Evolutionary conservation across 129 eudicot genomes (phyloP).

Genomic region (Solidago caesia): DNA sequence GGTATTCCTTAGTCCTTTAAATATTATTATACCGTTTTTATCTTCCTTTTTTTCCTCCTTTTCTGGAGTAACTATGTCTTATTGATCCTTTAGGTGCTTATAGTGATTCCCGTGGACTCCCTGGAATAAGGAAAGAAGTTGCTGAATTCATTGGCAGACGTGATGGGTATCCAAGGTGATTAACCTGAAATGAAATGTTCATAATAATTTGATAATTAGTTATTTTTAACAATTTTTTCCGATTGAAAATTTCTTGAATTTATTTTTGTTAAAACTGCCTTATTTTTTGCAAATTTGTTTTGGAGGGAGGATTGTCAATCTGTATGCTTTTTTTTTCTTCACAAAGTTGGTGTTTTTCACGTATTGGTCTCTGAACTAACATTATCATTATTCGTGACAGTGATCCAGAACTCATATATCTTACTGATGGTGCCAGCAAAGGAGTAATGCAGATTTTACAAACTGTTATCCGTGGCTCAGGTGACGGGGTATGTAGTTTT

Average conservation of each 20-base stretch:
- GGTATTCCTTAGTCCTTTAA: conserved; percentile 43
- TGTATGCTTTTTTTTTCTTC: background rate
- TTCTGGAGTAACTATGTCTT: conserved; percentile 12
- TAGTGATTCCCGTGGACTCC: conserved; percentile 98
- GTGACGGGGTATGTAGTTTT: conserved; percentile 71
- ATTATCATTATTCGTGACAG: conserved; percentile 41
- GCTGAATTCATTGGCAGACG: conserved; percentile 93
- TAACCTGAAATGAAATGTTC: background rate
- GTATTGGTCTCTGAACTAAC: conserved; percentile 9
- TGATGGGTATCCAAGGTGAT: conserved; percentile 98
- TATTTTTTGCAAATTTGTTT: conserved; percentile 2
- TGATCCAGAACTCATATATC: conserved; percentile 95
- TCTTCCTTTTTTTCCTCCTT: background rate
- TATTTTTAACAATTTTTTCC: background rate
- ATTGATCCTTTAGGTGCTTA: conserved; percentile 70
- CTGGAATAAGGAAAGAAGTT: conserved; percentile 94
- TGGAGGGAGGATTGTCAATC: background rate
- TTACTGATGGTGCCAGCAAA: conserved; percentile 99
- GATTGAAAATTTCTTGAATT: background rate
- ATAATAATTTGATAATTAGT: background rate
- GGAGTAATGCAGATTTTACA: conserved; percentile 96
- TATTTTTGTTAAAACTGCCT: background rate
- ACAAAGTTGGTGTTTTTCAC: background rate
- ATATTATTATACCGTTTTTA: background rate
- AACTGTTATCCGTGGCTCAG: conserved; percentile 64